These are phyloP conservation scores for Eucalyptus microcorys DNA, from an alignment of 345 rosid genomes.

Conservation along the genomic window DNA sequence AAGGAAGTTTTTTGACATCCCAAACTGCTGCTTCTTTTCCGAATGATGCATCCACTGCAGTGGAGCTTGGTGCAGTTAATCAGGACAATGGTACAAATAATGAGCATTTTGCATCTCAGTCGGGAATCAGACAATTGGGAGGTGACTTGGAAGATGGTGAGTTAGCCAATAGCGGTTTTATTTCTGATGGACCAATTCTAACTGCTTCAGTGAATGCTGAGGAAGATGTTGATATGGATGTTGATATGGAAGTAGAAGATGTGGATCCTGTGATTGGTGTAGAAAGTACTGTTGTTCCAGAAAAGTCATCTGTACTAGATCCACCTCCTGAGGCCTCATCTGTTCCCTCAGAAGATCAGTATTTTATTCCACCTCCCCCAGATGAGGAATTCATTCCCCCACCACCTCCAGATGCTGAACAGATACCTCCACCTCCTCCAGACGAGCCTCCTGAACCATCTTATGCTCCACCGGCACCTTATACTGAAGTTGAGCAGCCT, in stretches of 20 bases:
- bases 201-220: conserved; percentile 12
- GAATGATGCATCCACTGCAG: background rate
- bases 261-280: conserved; percentile 12
- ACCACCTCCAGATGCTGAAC: conserved; percentile 75
- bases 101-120: conserved; percentile 3
- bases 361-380: conserved; percentile 48
- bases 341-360: conserved; percentile 6
- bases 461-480: conserved; percentile 21
- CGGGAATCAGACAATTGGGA: conserved; percentile 16
- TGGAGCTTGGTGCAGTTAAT: background rate
- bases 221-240: conserved; percentile 89
- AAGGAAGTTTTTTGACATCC: conserved; percentile 5
- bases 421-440: conserved; percentile 83
- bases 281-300: conserved; percentile 8
- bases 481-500: conserved; percentile 35
- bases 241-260: conserved; percentile 97
- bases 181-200: conserved; percentile 8
- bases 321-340: conserved; percentile 13
- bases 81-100: background rate
- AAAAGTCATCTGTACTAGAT: conserved; percentile 11
- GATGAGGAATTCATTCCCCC: conserved; percentile 94
- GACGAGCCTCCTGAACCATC: conserved; percentile 62
- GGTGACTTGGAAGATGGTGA: conserved; percentile 10
- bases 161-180: conserved; percentile 6
- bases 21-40: conserved; percentile 12